Conservation (phyloP, 2,329 filamentous ascomycete genomes). For the Curvularia sp. region DNA sequence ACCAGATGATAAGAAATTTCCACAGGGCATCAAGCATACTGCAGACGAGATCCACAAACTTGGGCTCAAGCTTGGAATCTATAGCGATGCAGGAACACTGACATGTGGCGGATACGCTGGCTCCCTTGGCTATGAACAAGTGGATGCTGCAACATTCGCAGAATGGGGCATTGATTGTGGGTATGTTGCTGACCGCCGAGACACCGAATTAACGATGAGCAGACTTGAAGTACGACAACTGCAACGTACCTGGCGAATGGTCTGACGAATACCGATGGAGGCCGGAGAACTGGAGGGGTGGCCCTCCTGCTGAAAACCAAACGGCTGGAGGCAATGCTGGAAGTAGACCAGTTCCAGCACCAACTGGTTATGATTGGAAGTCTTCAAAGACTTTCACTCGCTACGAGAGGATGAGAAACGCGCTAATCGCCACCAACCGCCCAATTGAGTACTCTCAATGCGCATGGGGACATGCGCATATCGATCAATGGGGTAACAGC, state of each 20-base stretch:
- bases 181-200: neutral
- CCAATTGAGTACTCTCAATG: slow-evolving; percentile 48
- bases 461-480: slow-evolving; percentile 44
- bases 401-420: slow-evolving; percentile 57
- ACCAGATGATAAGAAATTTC: slow-evolving; percentile 63
- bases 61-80: slow-evolving; percentile 69
- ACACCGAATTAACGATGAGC: neutral
- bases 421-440: slow-evolving; percentile 51
- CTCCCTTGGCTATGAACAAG: slow-evolving; percentile 62
- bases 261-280: slow-evolving; percentile 52
- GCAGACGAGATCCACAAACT: slow-evolving; percentile 63
- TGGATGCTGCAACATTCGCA: slow-evolving; percentile 65
- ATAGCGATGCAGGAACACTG: slow-evolving; percentile 60
- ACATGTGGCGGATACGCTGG: slow-evolving; percentile 66
- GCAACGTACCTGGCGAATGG: slow-evolving; percentile 49
- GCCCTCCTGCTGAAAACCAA: slow-evolving; percentile 54
- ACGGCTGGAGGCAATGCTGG: slow-evolving; percentile 24
- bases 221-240: slow-evolving; percentile 47
- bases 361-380: slow-evolving; percentile 60
- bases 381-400: slow-evolving; percentile 57
- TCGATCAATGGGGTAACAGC: slow-evolving; percentile 43
- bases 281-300: slow-evolving; percentile 46
- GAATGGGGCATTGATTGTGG: slow-evolving; percentile 43
- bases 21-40: slow-evolving; percentile 63
- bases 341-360: slow-evolving; percentile 49